These are phyloP conservation scores for Trichoderma asperelloides DNA, from an alignment of 495 filamentous ascomycete genomes.

Conservation along the genomic window DNA sequence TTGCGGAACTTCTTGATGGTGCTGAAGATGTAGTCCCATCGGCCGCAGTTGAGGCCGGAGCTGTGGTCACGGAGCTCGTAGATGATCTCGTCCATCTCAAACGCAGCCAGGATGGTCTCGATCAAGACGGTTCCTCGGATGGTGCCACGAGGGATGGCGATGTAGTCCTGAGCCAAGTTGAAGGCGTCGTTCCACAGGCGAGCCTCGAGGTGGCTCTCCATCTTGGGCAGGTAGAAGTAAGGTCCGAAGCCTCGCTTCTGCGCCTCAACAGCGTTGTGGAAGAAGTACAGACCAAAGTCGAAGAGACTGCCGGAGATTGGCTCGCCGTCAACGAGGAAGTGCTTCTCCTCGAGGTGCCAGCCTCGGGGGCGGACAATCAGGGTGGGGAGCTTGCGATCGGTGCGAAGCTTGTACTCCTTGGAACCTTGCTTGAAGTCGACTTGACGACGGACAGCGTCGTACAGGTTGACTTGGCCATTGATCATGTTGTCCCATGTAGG, in stretches of 20 bases:
- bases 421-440: constrained; percentile 92
- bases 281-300: constrained; percentile 99
- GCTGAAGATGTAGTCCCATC: constrained; percentile 99
- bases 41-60: constrained; percentile 93
- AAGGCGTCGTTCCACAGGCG: constrained; percentile 98
- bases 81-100: constrained; percentile 99
- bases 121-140: constrained; percentile 95
- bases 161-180: constrained; percentile 89
- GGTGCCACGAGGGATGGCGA: constrained; percentile 81
- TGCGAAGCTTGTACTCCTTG: constrained; percentile 97
- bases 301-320: constrained; percentile 89
- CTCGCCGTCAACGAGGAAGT: constrained; percentile 92
- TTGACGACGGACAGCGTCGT: constrained; percentile 90
- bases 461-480: constrained; percentile 95
- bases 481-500: constrained; percentile 99
- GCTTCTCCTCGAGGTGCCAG: constrained; percentile 97
- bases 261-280: constrained; percentile 91
- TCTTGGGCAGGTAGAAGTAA: constrained; percentile 99
- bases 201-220: constrained; percentile 97
- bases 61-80: constrained; percentile 97
- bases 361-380: constrained; percentile 81
- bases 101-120: constrained; percentile 97
- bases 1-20: constrained; percentile 99
- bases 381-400: constrained; percentile 68
- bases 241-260: constrained; percentile 77